A percentile compares a stretch with the other conserved stretches of the same genome.
Conservation (phyloP, 2,329 filamentous ascomycete species). For the Talaromyces sp. region DNA sequence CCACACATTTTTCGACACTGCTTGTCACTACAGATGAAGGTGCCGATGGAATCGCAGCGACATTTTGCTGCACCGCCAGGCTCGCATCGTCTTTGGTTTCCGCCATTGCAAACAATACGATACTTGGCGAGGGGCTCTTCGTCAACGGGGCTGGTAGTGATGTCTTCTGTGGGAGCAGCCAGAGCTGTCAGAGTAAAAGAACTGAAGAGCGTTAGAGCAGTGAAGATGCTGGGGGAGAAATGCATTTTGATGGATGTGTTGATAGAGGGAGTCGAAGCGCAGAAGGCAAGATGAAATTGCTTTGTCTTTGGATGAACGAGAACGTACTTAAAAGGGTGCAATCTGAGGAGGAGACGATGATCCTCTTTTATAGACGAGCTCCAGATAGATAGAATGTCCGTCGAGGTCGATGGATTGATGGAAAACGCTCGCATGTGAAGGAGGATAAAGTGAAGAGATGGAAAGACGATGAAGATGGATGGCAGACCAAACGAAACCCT, state of each 20-base stretch:
- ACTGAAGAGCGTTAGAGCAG: constrained; percentile 7
- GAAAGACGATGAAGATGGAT: neutral
- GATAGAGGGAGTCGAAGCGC: neutral
- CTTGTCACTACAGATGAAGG: neutral
- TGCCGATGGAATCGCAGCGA: constrained; percentile 3
- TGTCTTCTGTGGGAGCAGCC: neutral
- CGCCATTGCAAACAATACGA: constrained; percentile 4
- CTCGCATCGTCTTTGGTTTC: constrained; percentile 2
- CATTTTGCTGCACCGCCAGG: constrained; percentile 3
- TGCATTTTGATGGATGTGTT: neutral
- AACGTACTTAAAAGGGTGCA: constrained; percentile 7
- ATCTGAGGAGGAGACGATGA: neutral
- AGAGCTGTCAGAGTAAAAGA: neutral
- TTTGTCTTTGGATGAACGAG: neutral
- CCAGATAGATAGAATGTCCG: neutral
- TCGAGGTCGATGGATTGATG: neutral
- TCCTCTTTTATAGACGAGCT: neutral
- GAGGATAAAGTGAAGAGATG: neutral
- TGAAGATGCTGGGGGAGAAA: constrained; percentile 3
- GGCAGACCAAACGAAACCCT: neutral
- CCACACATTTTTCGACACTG: neutral
- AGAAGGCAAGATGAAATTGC: neutral
- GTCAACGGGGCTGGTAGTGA: neutral
- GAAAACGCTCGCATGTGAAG: neutral
- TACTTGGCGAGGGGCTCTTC: neutral